phyloP scores from a whole-genome alignment of 176 grass and related monocot species.

The Musa beccarii region DNA sequence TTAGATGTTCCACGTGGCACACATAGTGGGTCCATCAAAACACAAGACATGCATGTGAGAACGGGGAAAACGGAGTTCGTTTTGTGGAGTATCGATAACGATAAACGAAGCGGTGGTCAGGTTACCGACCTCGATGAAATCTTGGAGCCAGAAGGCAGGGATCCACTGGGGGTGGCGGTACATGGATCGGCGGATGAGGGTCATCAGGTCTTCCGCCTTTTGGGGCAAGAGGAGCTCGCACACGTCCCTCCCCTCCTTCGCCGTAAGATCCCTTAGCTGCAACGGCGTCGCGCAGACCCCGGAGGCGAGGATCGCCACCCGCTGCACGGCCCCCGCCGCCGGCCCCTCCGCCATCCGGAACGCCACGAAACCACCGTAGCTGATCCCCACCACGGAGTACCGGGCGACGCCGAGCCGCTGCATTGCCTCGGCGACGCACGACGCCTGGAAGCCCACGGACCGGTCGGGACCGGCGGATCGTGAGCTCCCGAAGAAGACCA shows the following conservation, averaged over 20 bases:
- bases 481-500: conserved; percentile 42
- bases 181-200: conserved; percentile 65
- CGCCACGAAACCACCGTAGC: conserved; percentile 45
- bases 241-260: conserved; percentile 42
- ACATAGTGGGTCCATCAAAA: no score
- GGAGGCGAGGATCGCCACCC: conserved; percentile 54
- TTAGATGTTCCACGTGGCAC: no score
- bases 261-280: conserved; percentile 36
- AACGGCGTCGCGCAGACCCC: conserved; percentile 36
- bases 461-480: conserved; percentile 34
- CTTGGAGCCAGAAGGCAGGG: conserved; percentile 65
- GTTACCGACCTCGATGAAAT: conserved; percentile 65
- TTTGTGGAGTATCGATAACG: background rate
- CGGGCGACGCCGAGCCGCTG: conserved; percentile 38
- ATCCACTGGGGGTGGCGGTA: conserved; percentile 64
- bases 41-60: background rate
- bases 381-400: conserved; percentile 52
- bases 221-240: conserved; percentile 55
- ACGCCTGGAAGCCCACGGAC: conserved; percentile 64
- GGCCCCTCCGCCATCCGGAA: conserved; percentile 48
- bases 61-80: background rate
- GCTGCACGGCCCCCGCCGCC: conserved; percentile 29
- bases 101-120: background rate
- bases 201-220: conserved; percentile 47
- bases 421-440: conserved; percentile 65